Conservation (phyloP, 1,284 basidiomycete species). For the Abortiporus biennis region DNA sequence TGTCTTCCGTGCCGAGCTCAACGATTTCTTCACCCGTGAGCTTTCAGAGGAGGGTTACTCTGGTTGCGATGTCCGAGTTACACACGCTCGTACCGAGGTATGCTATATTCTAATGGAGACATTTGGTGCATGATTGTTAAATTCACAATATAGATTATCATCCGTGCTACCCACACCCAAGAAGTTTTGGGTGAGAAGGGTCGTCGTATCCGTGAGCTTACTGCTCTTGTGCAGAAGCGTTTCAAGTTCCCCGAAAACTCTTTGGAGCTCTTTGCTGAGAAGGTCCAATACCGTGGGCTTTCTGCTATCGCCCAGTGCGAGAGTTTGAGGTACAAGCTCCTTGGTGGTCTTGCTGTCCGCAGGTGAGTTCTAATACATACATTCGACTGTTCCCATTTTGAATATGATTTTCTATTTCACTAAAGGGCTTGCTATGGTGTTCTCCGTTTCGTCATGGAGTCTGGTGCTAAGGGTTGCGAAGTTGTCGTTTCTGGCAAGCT, state of each 20-base stretch:
- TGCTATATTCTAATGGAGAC: constrained; percentile 7
- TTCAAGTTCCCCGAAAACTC: constrained; percentile 99
- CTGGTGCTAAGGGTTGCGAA: constrained; percentile 99
- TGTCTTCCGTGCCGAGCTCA: constrained; percentile 97
- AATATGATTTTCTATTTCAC: constrained; percentile 2
- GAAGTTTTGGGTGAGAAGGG: constrained; percentile 99
- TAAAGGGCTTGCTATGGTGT: constrained; percentile 99
- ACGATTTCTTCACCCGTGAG: constrained; percentile 98
- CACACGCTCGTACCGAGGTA: constrained; percentile 97
- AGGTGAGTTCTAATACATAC: constrained; percentile 49
- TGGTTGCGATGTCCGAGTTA: constrained; percentile 99
- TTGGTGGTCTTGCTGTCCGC: constrained; percentile 98
- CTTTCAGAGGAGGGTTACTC: constrained; percentile 99
- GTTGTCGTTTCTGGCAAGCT: constrained; percentile 99
- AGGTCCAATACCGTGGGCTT: constrained; percentile 98
- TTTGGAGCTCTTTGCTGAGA: constrained; percentile 99
- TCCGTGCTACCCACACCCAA: constrained; percentile 99
- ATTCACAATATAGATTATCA: constrained; percentile 79
- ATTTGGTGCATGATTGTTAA: background rate
- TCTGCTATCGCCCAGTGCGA: constrained; percentile 99
- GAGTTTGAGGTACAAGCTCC: constrained; percentile 97
- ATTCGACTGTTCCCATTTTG: constrained; percentile 1
- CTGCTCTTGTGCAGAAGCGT: constrained; percentile 97
- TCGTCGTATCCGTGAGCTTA: constrained; percentile 98
- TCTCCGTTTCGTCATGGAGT: constrained; percentile 99